These are phyloP conservation scores for Solanum neorickii DNA, from an alignment of 257 asterid genomes.

Conservation along the genomic window DNA sequence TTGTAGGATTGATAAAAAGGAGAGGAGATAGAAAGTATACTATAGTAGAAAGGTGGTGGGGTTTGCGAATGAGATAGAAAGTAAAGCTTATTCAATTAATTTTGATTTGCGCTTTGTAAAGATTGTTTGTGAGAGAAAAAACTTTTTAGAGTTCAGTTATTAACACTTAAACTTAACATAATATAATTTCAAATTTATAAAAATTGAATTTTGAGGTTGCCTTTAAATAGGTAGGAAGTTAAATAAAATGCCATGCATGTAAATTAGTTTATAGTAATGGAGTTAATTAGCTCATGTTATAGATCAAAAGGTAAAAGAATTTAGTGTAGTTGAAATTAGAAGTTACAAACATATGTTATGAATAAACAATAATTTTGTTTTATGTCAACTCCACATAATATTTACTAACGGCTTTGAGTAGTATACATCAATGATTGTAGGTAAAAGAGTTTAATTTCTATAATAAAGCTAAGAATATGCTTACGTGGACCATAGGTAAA, in stretches of 20 bases:
- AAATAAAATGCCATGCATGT: neutral
- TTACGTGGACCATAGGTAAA: neutral
- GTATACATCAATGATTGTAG: neutral
- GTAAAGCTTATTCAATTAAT: neutral
- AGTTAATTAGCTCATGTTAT: neutral
- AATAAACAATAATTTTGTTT: neutral
- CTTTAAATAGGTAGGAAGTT: neutral
- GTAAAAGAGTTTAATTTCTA: neutral
- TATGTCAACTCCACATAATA: neutral
- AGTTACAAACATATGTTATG: neutral
- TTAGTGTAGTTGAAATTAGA: neutral
- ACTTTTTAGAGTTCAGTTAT: neutral
- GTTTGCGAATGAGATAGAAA: neutral
- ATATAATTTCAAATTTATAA: neutral
- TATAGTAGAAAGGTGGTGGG: neutral
- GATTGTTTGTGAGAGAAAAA: fast-evolving
- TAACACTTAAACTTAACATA: neutral
- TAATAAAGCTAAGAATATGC: neutral
- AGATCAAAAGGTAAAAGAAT: neutral
- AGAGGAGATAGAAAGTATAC: neutral
- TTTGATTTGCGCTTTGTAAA: fast-evolving
- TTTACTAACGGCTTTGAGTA: neutral
- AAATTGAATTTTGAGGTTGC: neutral
- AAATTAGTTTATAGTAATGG: neutral
- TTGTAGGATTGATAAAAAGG: neutral